Evolutionary conservation across 148 eudicot genomes (phyloP).

Genomic region (Chenopodium formosanum): DNA sequence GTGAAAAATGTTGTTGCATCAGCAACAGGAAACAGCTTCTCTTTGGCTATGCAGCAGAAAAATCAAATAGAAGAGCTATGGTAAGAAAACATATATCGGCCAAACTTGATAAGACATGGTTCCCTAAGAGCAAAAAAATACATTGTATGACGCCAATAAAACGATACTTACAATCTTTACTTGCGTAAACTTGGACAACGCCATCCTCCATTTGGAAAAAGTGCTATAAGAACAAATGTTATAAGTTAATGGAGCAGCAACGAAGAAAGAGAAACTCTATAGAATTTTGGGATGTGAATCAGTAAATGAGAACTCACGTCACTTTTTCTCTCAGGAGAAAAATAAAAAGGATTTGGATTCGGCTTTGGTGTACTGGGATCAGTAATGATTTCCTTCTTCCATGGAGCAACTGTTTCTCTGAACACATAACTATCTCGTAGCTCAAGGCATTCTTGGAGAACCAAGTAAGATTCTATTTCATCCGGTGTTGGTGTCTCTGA

Average conservation of each 20-base stretch:
- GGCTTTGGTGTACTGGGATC: constrained; percentile 96
- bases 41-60: constrained; percentile 52
- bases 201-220: constrained; percentile 98
- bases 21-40: constrained; percentile 87
- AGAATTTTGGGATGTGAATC: background rate
- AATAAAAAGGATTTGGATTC: constrained; percentile 75
- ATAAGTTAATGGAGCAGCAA: background rate
- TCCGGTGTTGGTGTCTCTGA: constrained; percentile 83
- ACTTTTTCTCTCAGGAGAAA: constrained; percentile 64
- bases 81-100: constrained; percentile 18
- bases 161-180: constrained; percentile 70
- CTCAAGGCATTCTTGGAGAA: constrained; percentile 89
- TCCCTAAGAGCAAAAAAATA: background rate
- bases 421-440: constrained; percentile 80
- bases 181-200: constrained; percentile 86
- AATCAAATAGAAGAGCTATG: background rate
- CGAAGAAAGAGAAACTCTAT: background rate
- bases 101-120: background rate
- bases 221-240: constrained; percentile 53
- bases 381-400: constrained; percentile 88
- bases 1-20: constrained; percentile 99
- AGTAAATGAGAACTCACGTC: constrained; percentile 51
- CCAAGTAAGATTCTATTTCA: constrained; percentile 79
- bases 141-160: constrained; percentile 10
- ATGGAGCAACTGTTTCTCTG: constrained; percentile 84